Evolutionary conservation across 2,329 filamentous ascomycete species (phyloP).

Genomic region (Aspergillus carbonarius): DNA sequence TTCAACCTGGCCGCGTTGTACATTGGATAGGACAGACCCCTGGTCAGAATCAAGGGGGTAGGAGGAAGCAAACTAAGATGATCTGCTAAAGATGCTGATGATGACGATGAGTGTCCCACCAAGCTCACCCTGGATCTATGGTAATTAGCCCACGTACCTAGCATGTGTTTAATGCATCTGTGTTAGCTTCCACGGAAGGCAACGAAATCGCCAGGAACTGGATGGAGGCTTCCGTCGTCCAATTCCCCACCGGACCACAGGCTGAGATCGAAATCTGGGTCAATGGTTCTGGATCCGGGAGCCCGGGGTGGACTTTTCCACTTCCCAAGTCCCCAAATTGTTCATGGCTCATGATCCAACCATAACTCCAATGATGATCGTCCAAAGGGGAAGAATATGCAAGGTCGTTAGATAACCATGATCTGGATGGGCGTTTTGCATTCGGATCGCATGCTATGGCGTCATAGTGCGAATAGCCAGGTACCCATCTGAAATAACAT

Average conservation of each 20-base stretch:
- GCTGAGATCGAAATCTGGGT: slow-evolving; percentile 5
- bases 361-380: background rate
- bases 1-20: background rate
- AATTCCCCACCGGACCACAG: background rate
- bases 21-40: background rate
- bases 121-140: background rate
- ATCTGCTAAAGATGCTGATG: background rate
- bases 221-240: background rate
- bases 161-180: background rate
- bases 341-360: background rate
- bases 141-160: background rate
- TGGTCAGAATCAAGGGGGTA: background rate
- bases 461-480: background rate
- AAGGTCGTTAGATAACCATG: background rate
- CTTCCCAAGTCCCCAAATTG: background rate
- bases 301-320: background rate
- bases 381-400: background rate
- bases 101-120: background rate
- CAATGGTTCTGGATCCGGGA: slow-evolving; percentile 1
- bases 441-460: background rate
- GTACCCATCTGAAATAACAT: background rate
- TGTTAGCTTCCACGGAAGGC: background rate
- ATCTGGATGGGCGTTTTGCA: background rate
- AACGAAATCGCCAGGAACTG: background rate
- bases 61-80: background rate